Evolutionary conservation across 345 rosid genomes (phyloP).

Genomic region (Aquilaria malaccensis): DNA sequence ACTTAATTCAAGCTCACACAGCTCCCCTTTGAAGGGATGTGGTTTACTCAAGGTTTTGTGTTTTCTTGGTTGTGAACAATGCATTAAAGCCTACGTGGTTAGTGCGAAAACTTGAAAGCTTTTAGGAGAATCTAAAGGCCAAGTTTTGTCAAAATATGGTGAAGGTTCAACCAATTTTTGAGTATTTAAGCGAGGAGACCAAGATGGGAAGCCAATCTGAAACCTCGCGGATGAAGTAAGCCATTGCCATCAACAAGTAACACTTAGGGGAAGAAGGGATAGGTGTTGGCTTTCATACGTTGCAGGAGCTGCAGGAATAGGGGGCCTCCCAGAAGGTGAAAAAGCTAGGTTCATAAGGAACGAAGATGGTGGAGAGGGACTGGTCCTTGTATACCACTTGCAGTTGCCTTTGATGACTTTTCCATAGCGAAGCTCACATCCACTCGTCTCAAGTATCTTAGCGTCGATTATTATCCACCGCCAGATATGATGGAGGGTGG

Average conservation of each 20-base stretch:
- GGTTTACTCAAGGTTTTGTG: slow-evolving; percentile 69
- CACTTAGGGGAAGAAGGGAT: slow-evolving; percentile 74
- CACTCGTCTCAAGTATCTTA: slow-evolving; percentile 78
- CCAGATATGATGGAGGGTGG: slow-evolving; percentile 1
- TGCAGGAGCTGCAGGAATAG: slow-evolving; percentile 54
- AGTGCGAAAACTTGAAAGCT: slow-evolving; percentile 43
- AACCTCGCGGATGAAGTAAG: slow-evolving; percentile 92
- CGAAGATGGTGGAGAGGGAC: slow-evolving; percentile 33
- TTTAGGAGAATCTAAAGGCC: slow-evolving; percentile 44
- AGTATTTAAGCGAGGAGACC: slow-evolving; percentile 76
- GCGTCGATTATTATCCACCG: slow-evolving; percentile 18
- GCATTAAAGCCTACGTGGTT: slow-evolving; percentile 79
- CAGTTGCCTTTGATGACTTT: slow-evolving; percentile 39
- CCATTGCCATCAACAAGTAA: slow-evolving; percentile 82
- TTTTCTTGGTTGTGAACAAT: slow-evolving; percentile 58
- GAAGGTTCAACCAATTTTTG: slow-evolving; percentile 50
- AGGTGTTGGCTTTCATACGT: slow-evolving; percentile 42
- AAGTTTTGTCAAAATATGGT: slow-evolving; percentile 50
- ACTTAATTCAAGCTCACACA: background rate
- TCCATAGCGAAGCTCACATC: slow-evolving; percentile 85
- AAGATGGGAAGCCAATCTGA: slow-evolving; percentile 86
- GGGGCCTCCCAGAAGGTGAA: slow-evolving; percentile 93
- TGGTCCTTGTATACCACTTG: slow-evolving; percentile 49
- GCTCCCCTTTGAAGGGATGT: slow-evolving; percentile 91
- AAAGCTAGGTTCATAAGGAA: slow-evolving; percentile 79